Conservation (phyloP, 2,329 filamentous ascomycete species). For the Cladophialophora bantiana region DNA sequence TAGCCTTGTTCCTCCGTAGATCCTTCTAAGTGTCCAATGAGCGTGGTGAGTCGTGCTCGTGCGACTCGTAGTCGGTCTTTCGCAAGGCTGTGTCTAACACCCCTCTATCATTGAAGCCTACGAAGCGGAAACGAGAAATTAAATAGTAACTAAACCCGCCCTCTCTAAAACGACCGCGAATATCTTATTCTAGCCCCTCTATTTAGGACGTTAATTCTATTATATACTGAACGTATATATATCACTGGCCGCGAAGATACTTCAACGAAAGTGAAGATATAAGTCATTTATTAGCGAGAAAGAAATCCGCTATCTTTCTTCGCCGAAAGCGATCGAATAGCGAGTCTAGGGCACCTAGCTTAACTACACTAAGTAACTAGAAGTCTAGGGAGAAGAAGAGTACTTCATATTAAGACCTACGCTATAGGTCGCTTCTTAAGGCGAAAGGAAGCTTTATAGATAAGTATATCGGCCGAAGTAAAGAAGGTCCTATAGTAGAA, state of each 20-base stretch:
- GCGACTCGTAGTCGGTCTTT: too few relatives aligned
- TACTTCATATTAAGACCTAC: constrained; percentile 32
- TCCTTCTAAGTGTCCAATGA: too few relatives aligned
- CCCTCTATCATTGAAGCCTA: constrained; percentile 22
- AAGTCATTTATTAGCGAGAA: constrained; percentile 45
- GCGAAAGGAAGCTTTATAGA: constrained; percentile 37
- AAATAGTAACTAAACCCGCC: constrained; percentile 24
- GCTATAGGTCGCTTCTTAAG: constrained; percentile 32
- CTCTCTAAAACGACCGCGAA: constrained; percentile 27
- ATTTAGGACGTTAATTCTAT: constrained; percentile 41
- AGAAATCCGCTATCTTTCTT: constrained; percentile 35
- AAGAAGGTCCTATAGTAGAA: neutral
- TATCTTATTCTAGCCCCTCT: constrained; percentile 16
- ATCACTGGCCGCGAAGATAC: constrained; percentile 43
- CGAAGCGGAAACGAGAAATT: constrained; percentile 28
- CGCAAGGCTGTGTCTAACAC: too few relatives aligned
- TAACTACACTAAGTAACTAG: constrained; percentile 39
- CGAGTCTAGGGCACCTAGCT: constrained; percentile 31
- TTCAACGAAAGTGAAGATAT: constrained; percentile 40
- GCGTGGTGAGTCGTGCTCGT: too few relatives aligned
- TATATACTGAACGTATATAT: constrained; percentile 41
- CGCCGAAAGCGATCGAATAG: constrained; percentile 38
- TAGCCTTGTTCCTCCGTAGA: too few relatives aligned
- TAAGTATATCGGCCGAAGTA: neutral
- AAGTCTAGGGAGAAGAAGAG: constrained; percentile 37